Conservation (phyloP, 768 basidiomycete genomes). For the Trametes sanguinea region DNA sequence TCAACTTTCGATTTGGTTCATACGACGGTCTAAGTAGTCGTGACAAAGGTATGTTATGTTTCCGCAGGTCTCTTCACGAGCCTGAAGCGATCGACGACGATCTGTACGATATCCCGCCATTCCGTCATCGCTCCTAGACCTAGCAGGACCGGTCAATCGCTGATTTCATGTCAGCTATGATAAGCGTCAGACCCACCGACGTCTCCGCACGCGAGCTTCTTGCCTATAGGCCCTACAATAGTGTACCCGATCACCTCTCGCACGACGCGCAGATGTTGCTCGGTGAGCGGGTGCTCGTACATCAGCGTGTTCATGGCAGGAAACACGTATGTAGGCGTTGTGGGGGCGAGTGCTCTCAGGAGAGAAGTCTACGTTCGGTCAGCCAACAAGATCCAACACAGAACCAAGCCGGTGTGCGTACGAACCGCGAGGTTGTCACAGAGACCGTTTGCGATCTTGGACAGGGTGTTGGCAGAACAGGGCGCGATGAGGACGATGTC, state of each 20-base stretch:
- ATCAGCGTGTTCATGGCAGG: conserved; percentile 99
- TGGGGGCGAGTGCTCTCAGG: conserved; percentile 79
- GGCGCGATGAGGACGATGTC: conserved; percentile 94
- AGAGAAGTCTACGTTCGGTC: conserved; percentile 60
- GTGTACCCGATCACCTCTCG: conserved; percentile 76
- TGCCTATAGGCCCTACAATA: conserved; percentile 86
- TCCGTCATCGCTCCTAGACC: conserved; percentile 96
- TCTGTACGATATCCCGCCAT: conserved; percentile 84
- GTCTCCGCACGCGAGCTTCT: conserved; percentile 89
- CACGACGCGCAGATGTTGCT: conserved; percentile 76
- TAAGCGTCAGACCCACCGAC: conserved; percentile 54
- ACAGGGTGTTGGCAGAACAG: conserved; percentile 94
- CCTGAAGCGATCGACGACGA: conserved; percentile 61
- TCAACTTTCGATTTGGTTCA: no score
- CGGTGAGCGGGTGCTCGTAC: conserved; percentile 93
- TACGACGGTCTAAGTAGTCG: not conserved
- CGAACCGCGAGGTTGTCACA: conserved; percentile 89
- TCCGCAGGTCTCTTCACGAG: conserved; percentile 16
- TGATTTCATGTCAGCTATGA: not conserved
- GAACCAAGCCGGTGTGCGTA: not conserved
- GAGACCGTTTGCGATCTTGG: conserved; percentile 85
- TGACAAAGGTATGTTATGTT: not conserved
- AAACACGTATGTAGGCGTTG: conserved; percentile 87
- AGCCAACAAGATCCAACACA: not conserved
- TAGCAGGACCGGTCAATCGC: conserved; percentile 30